Base-by-base conservation (phyloP, 2,329 filamentous ascomycete genomes). In the Aureobasidium lini region DNA sequence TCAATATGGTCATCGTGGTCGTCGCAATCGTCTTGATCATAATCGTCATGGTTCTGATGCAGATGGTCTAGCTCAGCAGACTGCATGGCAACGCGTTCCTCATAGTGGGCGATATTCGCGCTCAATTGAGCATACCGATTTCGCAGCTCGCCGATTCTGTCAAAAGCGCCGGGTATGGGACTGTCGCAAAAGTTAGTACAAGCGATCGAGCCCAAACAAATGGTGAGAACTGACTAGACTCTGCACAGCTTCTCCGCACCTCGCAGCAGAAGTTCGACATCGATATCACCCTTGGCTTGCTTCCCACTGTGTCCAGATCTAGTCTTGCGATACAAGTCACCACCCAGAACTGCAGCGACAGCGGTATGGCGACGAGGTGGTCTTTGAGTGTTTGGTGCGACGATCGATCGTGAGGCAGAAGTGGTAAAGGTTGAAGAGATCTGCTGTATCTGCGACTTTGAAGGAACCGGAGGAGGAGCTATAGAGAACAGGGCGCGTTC, bases 401-500 rank as follows among this genome's bases (percentile, higher is more conserved):
- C 76, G 69, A 74, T 72, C 71, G 75, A 61, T 68, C 72, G 60
- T 65, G 79, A 71, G 66, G 76, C 67, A 67, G 81, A 63, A 71
- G 77, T 59, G 31, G 66, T 57, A 10, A 58, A 58, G 6, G 28
- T 42, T 0, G 60, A 61, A 13, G 62, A 59, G 10, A 62, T 59
- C 13, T 60, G 49, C 23, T 54, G 58, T 9, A 59, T 53, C 16
- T 63, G 60, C 67, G 73, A 65, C 71, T 79, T 72, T 70, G 77
- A 63, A 68, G 73, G 53, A 68, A 76, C 42, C 69, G 81, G 80
- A 0, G 88, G 84, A 0, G 89, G 85, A 1, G 93, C 91, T 0
- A 96, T 86, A 39, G 93, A 95, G 77, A 97, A 99, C 16, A 99
- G 84, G 6, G 93, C 93, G 68, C 92, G 88, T 73, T 99, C 94